Base-by-base conservation (phyloP, 257 asterid genomes). In the Thymus mandschuricus region DNA sequence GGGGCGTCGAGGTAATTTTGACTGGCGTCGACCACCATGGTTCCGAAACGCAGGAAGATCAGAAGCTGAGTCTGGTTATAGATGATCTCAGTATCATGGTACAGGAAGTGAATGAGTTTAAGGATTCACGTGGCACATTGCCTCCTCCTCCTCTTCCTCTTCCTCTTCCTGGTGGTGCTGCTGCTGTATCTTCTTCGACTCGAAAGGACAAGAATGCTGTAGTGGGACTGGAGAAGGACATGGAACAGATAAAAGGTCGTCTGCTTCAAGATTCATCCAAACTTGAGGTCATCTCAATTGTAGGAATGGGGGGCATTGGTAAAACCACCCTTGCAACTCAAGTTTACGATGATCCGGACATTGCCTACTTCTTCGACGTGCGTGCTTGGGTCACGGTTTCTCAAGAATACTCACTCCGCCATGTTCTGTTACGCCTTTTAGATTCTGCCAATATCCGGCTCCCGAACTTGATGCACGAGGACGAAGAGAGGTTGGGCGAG, bases 241-340 rank as follows among this genome's bases (percentile, higher is more conserved):
- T 57, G 69, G 45, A 1, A 13, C 12, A 62, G 54, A 64, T 71
- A 2, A 46, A 5, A 27, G 12, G 10, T 5, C 59, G 1, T 33
- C 4, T 4, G 4, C n/a, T 4, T 1, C 8, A 6, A 6, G 30
- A 6, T 28, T 43, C 58, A 2, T 4, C 31, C 45, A 12, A 58
- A 1, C 59, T 30, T 13, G 9, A 41, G 43, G 4, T 48, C 1
- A 13, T 76, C 13, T 49, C 76, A 1, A 57, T 76, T n/a, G 60
- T 58, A 8, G 81, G 77, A 31, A 70, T 71, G 73, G 77, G 81
- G 1, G 76, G 80, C 27, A 70, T 70, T 30, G 80, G 80, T 28
- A 76, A 76, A 46, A 70, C 81, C 1, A 76, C 81, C 13, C 64
- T 76, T 12, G 73, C 81, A 8, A 71, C 13, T 6, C 6, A 13